Conservation (phyloP, 2,329 filamentous ascomycete species). For the Elsinoe batatas region DNA sequence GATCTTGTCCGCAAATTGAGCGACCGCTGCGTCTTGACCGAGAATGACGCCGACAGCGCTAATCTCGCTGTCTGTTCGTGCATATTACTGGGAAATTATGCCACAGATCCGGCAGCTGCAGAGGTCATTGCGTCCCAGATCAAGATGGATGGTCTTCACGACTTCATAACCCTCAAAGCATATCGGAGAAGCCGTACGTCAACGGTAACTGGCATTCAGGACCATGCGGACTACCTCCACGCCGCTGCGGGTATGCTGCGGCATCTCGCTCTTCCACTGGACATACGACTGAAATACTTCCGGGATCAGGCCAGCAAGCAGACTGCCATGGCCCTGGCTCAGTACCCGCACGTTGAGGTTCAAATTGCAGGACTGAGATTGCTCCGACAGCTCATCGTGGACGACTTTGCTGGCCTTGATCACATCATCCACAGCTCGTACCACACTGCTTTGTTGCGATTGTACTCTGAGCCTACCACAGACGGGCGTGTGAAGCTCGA, state of each 20-base stretch:
- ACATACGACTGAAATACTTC: conserved; percentile 12
- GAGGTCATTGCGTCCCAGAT: conserved; percentile 11
- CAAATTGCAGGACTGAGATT: conserved; percentile 15
- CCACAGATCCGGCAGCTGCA: conserved; percentile 9
- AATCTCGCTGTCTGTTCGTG: conserved; percentile 13
- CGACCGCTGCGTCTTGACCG: conserved; percentile 7
- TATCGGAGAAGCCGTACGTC: conserved; percentile 1
- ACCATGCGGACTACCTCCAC: conserved; percentile 15
- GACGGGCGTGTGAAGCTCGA: not conserved
- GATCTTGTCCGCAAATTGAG: not conserved
- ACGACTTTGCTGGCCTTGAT: conserved; percentile 5
- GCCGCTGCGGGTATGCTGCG: conserved; percentile 15
- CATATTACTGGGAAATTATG: conserved; percentile 15
- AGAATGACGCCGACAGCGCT: conserved; percentile 3
- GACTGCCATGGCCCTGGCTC: conserved; percentile 9
- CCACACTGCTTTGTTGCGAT: not conserved
- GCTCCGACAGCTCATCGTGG: conserved; percentile 12
- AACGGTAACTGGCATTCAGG: not conserved
- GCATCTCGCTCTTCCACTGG: conserved; percentile 13
- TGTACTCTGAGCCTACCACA: conserved; percentile 2
- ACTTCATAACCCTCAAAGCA: conserved; percentile 5
- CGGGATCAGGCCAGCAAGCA: not conserved
- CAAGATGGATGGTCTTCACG: conserved; percentile 11
- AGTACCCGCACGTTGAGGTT: conserved; percentile 11
- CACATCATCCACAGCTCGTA: not conserved